Evolutionary conservation across 768 basidiomycete species (phyloP).

Genomic region (Tylopilus vinaceipallidus): DNA sequence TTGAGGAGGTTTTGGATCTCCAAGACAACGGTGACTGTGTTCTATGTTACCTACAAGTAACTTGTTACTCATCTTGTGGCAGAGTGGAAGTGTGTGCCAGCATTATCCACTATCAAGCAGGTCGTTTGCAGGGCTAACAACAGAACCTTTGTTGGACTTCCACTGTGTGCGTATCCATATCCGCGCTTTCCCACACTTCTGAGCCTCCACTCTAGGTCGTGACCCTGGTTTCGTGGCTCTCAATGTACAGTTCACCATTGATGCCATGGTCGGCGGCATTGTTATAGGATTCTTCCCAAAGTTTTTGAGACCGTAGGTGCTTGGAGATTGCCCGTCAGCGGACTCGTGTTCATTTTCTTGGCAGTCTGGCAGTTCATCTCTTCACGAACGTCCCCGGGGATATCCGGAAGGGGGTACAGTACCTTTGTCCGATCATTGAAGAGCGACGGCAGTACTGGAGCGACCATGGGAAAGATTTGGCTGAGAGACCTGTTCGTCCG

Average conservation of each 20-base stretch:
- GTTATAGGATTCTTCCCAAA: conserved; percentile 32
- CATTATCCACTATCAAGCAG: conserved; percentile 24
- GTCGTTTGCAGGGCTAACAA: conserved; percentile 43
- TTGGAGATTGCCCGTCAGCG: not conserved
- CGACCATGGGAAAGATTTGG: not conserved
- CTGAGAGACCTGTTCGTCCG: not conserved
- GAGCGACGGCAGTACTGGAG: not conserved
- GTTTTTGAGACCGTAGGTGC: conserved; percentile 31
- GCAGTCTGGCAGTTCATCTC: too few species aligned
- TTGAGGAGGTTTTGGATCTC: conserved; percentile 36
- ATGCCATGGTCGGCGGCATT: conserved; percentile 20
- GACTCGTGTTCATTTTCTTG: too few species aligned
- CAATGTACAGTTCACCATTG: conserved; percentile 28
- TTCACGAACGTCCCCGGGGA: too few species aligned
- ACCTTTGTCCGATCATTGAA: not conserved
- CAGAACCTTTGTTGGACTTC: conserved; percentile 45
- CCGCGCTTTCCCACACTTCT: not conserved
- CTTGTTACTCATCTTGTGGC: not conserved
- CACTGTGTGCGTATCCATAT: conserved; percentile 34
- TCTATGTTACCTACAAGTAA: too few species aligned
- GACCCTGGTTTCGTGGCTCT: conserved; percentile 34
- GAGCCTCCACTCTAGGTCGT: conserved; percentile 32
- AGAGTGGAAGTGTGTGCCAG: conserved; percentile 42
- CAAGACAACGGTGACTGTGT: conserved; percentile 12
- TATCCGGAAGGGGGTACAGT: too few species aligned